Percentiles rank a stretch among this genome's conserved stretches.
These are phyloP conservation scores for Heterobasidion occidentale DNA, from an alignment of 1,284 basidiomycete genomes.

Conservation along the genomic window DNA sequence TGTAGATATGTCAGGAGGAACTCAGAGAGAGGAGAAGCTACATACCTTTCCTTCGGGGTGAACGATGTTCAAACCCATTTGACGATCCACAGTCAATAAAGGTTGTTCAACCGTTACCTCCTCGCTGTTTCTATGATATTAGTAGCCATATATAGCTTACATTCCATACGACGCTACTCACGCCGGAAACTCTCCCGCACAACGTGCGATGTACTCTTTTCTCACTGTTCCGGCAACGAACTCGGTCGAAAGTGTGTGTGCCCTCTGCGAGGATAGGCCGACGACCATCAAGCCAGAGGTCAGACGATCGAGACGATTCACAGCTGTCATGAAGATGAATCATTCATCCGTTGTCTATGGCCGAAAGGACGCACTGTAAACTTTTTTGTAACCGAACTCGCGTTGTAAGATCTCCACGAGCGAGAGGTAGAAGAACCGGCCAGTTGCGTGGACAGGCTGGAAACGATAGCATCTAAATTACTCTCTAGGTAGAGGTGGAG, in stretches of 20 bases:
- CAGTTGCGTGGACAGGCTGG: slow-evolving; percentile 85
- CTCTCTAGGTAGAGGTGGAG: background rate
- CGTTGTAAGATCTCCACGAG: slow-evolving; percentile 82
- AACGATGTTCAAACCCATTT: slow-evolving; percentile 93
- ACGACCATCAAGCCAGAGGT: slow-evolving; percentile 97
- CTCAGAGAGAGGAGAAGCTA: slow-evolving; percentile 1
- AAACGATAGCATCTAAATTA: slow-evolving; percentile 3
- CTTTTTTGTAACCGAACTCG: slow-evolving; percentile 79
- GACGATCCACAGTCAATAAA: slow-evolving; percentile 87
- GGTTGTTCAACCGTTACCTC: slow-evolving; percentile 83
- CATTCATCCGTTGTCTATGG: background rate
- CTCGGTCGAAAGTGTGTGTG: slow-evolving; percentile 69
- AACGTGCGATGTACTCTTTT: slow-evolving; percentile 90
- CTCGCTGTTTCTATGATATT: slow-evolving; percentile 36
- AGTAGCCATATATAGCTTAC: background rate
- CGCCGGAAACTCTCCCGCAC: slow-evolving; percentile 78
- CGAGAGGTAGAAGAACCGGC: slow-evolving; percentile 83
- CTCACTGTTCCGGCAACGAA: slow-evolving; percentile 76
- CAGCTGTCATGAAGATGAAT: slow-evolving; percentile 46
- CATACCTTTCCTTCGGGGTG: slow-evolving; percentile 87
- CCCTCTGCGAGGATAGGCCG: slow-evolving; percentile 69
- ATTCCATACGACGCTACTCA: slow-evolving; percentile 29
- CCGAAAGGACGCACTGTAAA: slow-evolving; percentile 60
- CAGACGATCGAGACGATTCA: slow-evolving; percentile 90
- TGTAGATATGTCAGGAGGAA: slow-evolving; percentile 22